phyloP scores from a whole-genome alignment of 345 rosid species.

The Pistacia integerrima region DNA sequence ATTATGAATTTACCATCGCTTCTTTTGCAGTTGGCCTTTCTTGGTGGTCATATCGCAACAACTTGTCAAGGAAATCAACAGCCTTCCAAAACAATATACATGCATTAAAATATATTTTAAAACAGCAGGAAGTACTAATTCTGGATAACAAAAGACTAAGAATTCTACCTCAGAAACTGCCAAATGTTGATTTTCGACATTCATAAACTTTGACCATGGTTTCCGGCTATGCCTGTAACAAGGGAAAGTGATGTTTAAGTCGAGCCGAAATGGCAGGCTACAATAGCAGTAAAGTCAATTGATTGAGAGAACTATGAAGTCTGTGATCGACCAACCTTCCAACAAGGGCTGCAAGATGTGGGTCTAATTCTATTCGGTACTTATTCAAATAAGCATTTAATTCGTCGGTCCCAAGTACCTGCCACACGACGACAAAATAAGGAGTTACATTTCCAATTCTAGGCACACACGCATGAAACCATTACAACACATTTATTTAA shows the following conservation, averaged over 20 bases:
- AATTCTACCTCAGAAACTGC: slow-evolving; percentile 83
- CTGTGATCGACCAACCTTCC: slow-evolving; percentile 58
- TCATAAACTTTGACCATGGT: slow-evolving; percentile 90
- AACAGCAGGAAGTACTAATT: not conserved
- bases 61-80: slow-evolving; percentile 90
- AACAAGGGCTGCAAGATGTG: slow-evolving; percentile 83
- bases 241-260: not conserved
- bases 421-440: slow-evolving; percentile 9
- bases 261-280: slow-evolving; percentile 6
- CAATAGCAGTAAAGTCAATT: not conserved
- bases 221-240: slow-evolving; percentile 80
- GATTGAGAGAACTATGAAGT: not conserved
- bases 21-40: slow-evolving; percentile 99
- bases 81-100: slow-evolving; percentile 50
- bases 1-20: slow-evolving; percentile 69
- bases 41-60: slow-evolving; percentile 93
- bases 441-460: slow-evolving; percentile 5
- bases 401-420: slow-evolving; percentile 97
- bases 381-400: slow-evolving; percentile 73
- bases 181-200: slow-evolving; percentile 85
- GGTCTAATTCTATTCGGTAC: slow-evolving; percentile 90
- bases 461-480: not conserved
- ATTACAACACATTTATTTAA: not conserved
- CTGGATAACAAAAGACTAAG: not conserved
- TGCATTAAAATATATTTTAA: not conserved